These are phyloP conservation scores for Clathrospora elynae DNA, from an alignment of 2,329 filamentous ascomycete genomes.

Conservation along the genomic window DNA sequence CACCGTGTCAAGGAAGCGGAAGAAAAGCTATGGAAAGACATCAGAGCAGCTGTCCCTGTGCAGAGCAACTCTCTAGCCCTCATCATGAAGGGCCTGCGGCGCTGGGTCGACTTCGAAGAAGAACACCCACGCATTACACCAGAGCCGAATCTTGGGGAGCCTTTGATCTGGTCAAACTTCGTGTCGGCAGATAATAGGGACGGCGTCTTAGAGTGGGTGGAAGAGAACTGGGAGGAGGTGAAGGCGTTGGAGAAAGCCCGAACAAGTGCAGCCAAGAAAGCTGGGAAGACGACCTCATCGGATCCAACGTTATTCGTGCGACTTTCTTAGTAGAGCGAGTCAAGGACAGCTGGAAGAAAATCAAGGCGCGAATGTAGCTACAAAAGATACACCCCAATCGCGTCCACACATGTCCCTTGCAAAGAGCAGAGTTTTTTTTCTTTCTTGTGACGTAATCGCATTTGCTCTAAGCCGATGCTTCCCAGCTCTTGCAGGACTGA, in stretches of 20 bases:
- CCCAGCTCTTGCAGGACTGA: slow-evolving; percentile 16
- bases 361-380: background rate
- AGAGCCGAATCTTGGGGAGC: slow-evolving; percentile 20
- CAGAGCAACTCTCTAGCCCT: slow-evolving; percentile 31
- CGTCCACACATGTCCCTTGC: slow-evolving; percentile 1
- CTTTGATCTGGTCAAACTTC: slow-evolving; percentile 29
- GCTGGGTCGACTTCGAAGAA: slow-evolving; percentile 42
- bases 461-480: slow-evolving; percentile 27
- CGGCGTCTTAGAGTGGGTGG: slow-evolving; percentile 37
- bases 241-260: slow-evolving; percentile 39
- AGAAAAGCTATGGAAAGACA: slow-evolving; percentile 50
- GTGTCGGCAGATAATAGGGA: slow-evolving; percentile 17
- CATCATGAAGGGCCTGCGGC: slow-evolving; percentile 38
- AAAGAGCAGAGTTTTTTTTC: slow-evolving; percentile 6
- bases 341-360: background rate
- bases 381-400: background rate
- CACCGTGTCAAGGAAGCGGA: slow-evolving; percentile 49
- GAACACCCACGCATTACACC: slow-evolving; percentile 25
- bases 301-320: too few species aligned
- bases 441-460: slow-evolving; percentile 17
- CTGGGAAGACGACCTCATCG: slow-evolving; percentile 5
- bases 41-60: slow-evolving; percentile 49
- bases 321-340: too few species aligned
- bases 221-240: slow-evolving; percentile 37
- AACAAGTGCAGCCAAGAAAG: slow-evolving; percentile 19